These are phyloP conservation scores for Pseudopithomyces maydicus DNA, from an alignment of 2,329 filamentous ascomycete genomes.

Conservation along the genomic window DNA sequence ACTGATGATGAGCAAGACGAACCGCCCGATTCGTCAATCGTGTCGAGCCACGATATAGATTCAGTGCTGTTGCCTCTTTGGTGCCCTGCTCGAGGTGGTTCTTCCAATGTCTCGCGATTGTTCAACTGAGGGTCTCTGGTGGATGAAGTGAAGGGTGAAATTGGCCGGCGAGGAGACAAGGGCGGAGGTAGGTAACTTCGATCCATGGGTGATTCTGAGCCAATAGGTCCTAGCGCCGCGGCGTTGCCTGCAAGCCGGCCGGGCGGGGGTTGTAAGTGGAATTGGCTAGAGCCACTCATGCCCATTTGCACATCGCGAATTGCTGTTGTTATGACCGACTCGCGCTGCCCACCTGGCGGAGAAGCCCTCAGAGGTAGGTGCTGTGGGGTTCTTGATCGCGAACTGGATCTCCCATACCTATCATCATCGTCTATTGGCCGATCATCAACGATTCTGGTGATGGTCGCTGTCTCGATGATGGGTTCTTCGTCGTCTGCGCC, in stretches of 20 bases:
- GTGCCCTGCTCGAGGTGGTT: slow-evolving; percentile 25
- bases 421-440: slow-evolving; percentile 33
- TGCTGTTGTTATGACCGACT: slow-evolving; percentile 49
- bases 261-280: slow-evolving; percentile 42
- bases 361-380: slow-evolving; percentile 42
- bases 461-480: slow-evolving; percentile 59
- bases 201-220: slow-evolving; percentile 57
- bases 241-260: slow-evolving; percentile 28
- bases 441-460: slow-evolving; percentile 58
- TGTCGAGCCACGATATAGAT: slow-evolving; percentile 91
- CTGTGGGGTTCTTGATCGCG: slow-evolving; percentile 25
- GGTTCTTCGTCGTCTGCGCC: slow-evolving; percentile 45
- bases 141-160: slow-evolving; percentile 48
- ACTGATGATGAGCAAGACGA: slow-evolving; percentile 76
- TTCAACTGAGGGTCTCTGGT: slow-evolving; percentile 24
- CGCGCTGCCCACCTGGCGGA: slow-evolving; percentile 30
- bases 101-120: slow-evolving; percentile 24
- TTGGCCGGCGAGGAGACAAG: slow-evolving; percentile 67
- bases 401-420: slow-evolving; percentile 20
- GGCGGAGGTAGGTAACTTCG: slow-evolving; percentile 71
- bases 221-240: slow-evolving; percentile 17
- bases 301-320: slow-evolving; percentile 48
- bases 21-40: slow-evolving; percentile 85
- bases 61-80: slow-evolving; percentile 71
- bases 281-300: slow-evolving; percentile 32